Evolutionary conservation across 768 basidiomycete species (phyloP).

Genomic region (Pleurotus giganteus): DNA sequence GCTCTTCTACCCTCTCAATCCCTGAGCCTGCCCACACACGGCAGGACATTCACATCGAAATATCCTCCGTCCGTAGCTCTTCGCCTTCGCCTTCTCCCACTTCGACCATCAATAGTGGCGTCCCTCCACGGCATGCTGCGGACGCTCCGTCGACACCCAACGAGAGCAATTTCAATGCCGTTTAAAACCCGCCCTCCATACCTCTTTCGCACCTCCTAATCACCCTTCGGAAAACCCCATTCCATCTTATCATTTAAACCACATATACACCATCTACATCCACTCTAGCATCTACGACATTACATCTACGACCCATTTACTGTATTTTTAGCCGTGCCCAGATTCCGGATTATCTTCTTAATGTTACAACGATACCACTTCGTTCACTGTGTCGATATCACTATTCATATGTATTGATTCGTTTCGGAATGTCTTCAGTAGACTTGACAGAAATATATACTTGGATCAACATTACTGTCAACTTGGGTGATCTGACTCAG

Average conservation of each 20-base stretch:
- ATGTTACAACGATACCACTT: slow-evolving; percentile 7
- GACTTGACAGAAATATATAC: not conserved
- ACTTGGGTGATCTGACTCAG: no score
- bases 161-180: slow-evolving; percentile 12
- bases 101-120: slow-evolving; percentile 11
- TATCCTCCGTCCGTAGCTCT: slow-evolving; percentile 25
- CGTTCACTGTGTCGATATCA: slow-evolving; percentile 12
- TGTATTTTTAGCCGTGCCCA: slow-evolving; percentile 8
- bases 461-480: no score
- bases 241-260: not conserved
- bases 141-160: slow-evolving; percentile 14
- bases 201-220: not conserved
- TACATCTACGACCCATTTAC: slow-evolving; percentile 1
- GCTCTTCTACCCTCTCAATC: slow-evolving; percentile 27
- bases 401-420: slow-evolving; percentile 12
- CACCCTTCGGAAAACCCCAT: not conserved
- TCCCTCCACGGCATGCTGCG: slow-evolving; percentile 19
- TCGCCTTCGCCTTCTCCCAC: slow-evolving; percentile 12
- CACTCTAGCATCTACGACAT: not conserved
- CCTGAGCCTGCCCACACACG: slow-evolving; percentile 21
- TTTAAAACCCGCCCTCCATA: slow-evolving; percentile 14
- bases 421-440: not conserved
- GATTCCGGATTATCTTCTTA: slow-evolving; percentile 2
- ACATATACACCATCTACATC: not conserved
- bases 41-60: slow-evolving; percentile 27